Base-by-base conservation (phyloP, 768 basidiomycete species). In the Candolleomyces aberdarensis region DNA sequence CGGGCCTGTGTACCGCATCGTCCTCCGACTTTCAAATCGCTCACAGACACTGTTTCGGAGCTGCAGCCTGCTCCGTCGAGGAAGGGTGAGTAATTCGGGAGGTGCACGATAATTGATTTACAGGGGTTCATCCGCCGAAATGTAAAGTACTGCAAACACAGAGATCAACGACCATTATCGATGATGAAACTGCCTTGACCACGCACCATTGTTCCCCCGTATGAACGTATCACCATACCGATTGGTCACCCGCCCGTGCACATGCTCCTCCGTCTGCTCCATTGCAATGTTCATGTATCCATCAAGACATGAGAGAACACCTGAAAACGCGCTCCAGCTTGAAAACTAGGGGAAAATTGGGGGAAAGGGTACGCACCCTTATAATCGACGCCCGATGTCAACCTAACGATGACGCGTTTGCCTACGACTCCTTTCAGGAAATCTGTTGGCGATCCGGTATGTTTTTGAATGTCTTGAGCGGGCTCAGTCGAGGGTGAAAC, bases 281-380 rank as follows among this genome's bases (percentile, higher is more conserved):
- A 98, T 76, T 14, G 94, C 97, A 54, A 98, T 96, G 76, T 98
- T 98, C 97, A 99, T 98, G 74, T 97, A 98, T 0, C 96, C 96
- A 74, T 98, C 97, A 22, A 98, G 82, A 69, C 97, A 98, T 3
- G 94, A 96, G 14, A 99, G 77, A 3, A 95, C 82, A 19, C 96
- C 96, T 98, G 3, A 26, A 26, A 26, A 26, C 26, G 26, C 26
- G 26, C 3, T 26, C 3, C 26, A 26, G 26, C 26, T 3, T 26
- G 26, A 3, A n/a, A n/a, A n/a, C n/a, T n/a, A 3, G 36, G 6
- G 22, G 11, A 36, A 15, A 41, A 8, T 39, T 32, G 15, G 11
- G 9, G 6, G 44, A 46, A 36, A 58, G 22, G 29, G 11, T 26
- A 71, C 83, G 46, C 60, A 94, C 96, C 96, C 67, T 87, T 84